Evolutionary conservation across 2,329 filamentous ascomycete genomes (phyloP).

Genomic region (Calonectria ilicicola): DNA sequence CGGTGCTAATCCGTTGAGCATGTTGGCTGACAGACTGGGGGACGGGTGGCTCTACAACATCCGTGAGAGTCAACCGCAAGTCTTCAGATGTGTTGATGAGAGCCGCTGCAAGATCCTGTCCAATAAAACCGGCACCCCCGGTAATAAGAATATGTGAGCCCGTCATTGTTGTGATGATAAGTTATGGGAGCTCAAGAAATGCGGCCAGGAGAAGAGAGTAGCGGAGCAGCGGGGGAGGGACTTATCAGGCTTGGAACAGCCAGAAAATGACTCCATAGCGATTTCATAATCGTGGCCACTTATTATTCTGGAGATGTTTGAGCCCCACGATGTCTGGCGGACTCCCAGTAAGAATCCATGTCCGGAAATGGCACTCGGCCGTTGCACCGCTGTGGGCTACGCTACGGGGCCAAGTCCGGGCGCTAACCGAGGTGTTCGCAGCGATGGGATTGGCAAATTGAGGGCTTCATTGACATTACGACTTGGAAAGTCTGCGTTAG

Average conservation of each 20-base stretch:
- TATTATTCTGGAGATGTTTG: background rate
- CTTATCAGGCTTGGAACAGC: background rate
- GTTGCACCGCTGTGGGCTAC: background rate
- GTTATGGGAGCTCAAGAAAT: background rate
- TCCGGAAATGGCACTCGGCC: slow-evolving; percentile 9
- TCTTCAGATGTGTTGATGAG: slow-evolving; percentile 55
- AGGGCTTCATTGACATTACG: background rate
- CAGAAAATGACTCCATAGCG: background rate
- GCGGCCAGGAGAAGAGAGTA: background rate
- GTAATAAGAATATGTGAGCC: slow-evolving; percentile 65
- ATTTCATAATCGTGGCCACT: background rate
- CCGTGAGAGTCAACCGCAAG: slow-evolving; percentile 63
- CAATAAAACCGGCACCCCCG: slow-evolving; percentile 71
- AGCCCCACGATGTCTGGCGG: background rate
- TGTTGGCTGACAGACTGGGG: slow-evolving; percentile 50
- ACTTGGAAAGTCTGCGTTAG: background rate
- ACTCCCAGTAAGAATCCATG: background rate
- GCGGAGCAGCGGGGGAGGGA: background rate
- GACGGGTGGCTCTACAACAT: slow-evolving; percentile 64
- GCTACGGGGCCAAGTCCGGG: slow-evolving; percentile 19
- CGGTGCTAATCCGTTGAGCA: slow-evolving; percentile 36
- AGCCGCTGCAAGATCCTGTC: slow-evolving; percentile 67
- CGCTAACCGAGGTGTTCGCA: background rate
- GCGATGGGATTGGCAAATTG: background rate
- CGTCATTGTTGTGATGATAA: background rate